Evolutionary conservation across 2,329 filamentous ascomycete species (phyloP), one percentile per base, ranked within the genome.

Genomic region (Exophiala phaeomuriformis): DNA sequence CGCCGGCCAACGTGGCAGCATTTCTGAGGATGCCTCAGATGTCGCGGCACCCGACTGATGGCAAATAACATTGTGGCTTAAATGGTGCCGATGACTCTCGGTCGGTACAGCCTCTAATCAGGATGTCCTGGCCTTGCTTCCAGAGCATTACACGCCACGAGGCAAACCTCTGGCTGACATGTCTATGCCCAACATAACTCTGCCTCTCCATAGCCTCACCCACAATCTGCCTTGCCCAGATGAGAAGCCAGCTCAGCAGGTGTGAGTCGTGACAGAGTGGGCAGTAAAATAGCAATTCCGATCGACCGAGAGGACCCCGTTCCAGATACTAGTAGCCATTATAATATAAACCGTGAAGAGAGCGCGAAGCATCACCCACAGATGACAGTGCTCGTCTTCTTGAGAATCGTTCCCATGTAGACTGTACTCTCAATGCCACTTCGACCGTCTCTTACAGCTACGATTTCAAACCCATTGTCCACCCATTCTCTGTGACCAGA

Each of bases 1-100:
- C 52, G 42, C 49, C 9, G 36, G 44, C 45, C 55, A 47, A 59
- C 57, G 57, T 59, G 57, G 57, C 57, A 59, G 49, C 36, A 9
- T 55, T 57, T 59, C 54, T 57, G 51, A 53, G 57, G 57, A 46
- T 59, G 57, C 57, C 57, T 55, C 49, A 46, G 51, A 47, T 55
- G 40, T 52, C 47, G 45, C 51, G 39, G 41, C 40, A 59, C 54
- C 54, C 54, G 45, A 57, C 53, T 44, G 8, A 19, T 30, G 36
- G 46, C 57, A 51, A 59, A 59, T 59, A 35, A 50, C 40, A 45
- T 19, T 29, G 32, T 27, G n/a, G 39, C 35, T 39, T 33, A 31
- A 27, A 48, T 36, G 36, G 31, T 41, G 31, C 28, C 19, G 39
- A 47, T 54, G 56, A 51, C 43, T 52, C 51, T 48, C 28, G n/a